Percentiles rank a stretch among this genome's conserved stretches.
Evolutionary conservation across 768 basidiomycete species (phyloP).

Genomic region (Tulasnella calospora): DNA sequence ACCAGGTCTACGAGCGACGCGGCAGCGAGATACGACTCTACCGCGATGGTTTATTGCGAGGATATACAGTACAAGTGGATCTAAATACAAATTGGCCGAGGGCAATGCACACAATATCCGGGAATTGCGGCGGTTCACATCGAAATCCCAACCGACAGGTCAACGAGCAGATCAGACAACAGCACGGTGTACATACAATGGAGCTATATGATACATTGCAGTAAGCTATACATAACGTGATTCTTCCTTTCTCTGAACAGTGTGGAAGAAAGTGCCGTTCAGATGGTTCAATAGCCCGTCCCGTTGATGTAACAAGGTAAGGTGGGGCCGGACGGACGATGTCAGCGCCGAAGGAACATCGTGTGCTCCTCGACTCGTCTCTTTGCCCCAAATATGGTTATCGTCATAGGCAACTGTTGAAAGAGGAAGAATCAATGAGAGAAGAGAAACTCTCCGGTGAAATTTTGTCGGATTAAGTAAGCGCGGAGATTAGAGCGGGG

Average conservation of each 20-base stretch:
- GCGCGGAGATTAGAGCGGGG: not conserved
- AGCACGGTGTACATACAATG: not conserved
- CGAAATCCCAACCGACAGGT: not conserved
- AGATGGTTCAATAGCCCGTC: constrained; percentile 24
- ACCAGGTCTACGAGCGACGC: not conserved
- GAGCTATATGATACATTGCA: not conserved
- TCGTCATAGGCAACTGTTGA: constrained; percentile 25
- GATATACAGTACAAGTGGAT: no score
- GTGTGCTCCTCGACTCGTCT: constrained; percentile 11
- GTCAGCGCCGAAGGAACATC: constrained; percentile 16
- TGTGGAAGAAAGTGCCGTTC: constrained; percentile 7
- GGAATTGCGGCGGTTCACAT: not conserved
- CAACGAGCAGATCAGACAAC: not conserved
- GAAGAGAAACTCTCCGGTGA: not conserved
- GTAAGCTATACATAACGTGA: not conserved
- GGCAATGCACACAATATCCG: not conserved
- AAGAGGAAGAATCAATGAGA: constrained; percentile 18
- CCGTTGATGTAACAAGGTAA: constrained; percentile 25
- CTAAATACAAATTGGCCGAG: no score
- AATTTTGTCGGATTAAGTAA: constrained; percentile 7
- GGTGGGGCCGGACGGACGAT: constrained; percentile 25
- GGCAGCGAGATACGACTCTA: not conserved
- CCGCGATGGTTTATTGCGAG: no score
- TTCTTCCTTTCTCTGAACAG: not conserved
- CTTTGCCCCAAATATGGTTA: constrained; percentile 21